phyloP scores from a whole-genome alignment of 768 basidiomycete genomes.

The Naganishia vaughanmartiniae region DNA sequence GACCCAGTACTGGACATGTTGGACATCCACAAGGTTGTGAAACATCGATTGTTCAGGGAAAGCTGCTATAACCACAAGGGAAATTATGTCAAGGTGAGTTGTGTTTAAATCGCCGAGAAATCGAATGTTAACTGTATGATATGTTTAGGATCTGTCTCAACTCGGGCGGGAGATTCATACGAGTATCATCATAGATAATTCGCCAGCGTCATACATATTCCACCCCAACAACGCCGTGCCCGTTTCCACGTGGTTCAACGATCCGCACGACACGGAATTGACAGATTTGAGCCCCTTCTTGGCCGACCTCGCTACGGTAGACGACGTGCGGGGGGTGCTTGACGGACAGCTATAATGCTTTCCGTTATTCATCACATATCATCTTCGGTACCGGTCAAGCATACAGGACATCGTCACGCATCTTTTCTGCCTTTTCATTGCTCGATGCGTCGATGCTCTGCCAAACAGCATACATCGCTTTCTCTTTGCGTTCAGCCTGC shows the following conservation, averaged over 20 bases:
- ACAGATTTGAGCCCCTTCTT: constrained; percentile 94
- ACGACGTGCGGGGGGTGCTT: constrained; percentile 86
- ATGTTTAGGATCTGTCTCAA: constrained; percentile 85
- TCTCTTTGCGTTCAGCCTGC: background rate
- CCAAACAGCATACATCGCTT: too few relatives aligned
- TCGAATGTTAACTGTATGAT: background rate
- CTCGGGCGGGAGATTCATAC: constrained; percentile 89
- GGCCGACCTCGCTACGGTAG: constrained; percentile 75
- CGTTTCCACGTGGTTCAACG: constrained; percentile 99
- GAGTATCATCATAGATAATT: constrained; percentile 97
- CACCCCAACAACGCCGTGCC: constrained; percentile 99
- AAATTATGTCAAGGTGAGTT: constrained; percentile 91
- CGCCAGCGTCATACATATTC: constrained; percentile 98
- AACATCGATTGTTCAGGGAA: constrained; percentile 92
- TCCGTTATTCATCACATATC: background rate
- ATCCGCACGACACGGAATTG: constrained; percentile 95
- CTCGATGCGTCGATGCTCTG: too few relatives aligned
- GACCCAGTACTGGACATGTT: constrained; percentile 98
- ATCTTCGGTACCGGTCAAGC: background rate
- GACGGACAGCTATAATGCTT: constrained; percentile 60
- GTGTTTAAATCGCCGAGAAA: background rate
- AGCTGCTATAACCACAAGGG: constrained; percentile 99
- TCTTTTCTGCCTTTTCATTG: background rate
- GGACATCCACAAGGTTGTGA: constrained; percentile 84
- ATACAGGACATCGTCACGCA: background rate